These are phyloP conservation scores for Colletotrichum neosansevieriae DNA, from an alignment of 2,329 filamentous ascomycete species.

Conservation along the genomic window DNA sequence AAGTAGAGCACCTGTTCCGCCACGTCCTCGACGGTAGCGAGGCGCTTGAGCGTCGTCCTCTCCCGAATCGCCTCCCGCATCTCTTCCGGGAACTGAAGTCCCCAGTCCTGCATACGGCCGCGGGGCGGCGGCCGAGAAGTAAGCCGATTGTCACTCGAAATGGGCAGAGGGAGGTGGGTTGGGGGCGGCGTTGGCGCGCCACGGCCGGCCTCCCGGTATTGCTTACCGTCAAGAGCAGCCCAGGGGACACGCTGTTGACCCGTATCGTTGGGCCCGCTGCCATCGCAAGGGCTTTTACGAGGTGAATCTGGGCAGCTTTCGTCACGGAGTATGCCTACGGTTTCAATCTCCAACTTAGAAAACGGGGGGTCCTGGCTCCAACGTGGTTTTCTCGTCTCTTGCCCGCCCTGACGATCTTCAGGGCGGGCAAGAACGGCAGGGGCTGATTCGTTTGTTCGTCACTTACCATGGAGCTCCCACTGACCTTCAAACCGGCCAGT, in stretches of 20 bases:
- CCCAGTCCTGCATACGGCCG: slow-evolving; percentile 41
- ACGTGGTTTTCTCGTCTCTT: not conserved
- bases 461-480: slow-evolving; percentile 69
- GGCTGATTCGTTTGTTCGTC: too few species aligned
- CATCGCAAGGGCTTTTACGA: slow-evolving; percentile 65
- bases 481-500: slow-evolving; percentile 72
- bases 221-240: slow-evolving; percentile 61
- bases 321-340: slow-evolving; percentile 79
- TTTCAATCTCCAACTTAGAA: not conserved
- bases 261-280: slow-evolving; percentile 66
- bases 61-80: slow-evolving; percentile 65
- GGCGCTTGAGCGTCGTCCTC: slow-evolving; percentile 69
- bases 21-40: slow-evolving; percentile 66
- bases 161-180: not conserved
- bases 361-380: too few species aligned
- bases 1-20: slow-evolving; percentile 65
- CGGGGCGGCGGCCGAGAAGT: slow-evolving; percentile 13
- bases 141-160: slow-evolving; percentile 17
- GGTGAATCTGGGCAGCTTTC: slow-evolving; percentile 77
- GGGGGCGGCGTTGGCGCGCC: not conserved
- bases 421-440: not conserved
- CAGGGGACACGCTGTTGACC: slow-evolving; percentile 71
- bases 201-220: not conserved
- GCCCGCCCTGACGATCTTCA: not conserved
- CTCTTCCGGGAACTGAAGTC: slow-evolving; percentile 64